Base-by-base conservation (phyloP, 2,329 filamentous ascomycete species). In the Diaporthe batatas region DNA sequence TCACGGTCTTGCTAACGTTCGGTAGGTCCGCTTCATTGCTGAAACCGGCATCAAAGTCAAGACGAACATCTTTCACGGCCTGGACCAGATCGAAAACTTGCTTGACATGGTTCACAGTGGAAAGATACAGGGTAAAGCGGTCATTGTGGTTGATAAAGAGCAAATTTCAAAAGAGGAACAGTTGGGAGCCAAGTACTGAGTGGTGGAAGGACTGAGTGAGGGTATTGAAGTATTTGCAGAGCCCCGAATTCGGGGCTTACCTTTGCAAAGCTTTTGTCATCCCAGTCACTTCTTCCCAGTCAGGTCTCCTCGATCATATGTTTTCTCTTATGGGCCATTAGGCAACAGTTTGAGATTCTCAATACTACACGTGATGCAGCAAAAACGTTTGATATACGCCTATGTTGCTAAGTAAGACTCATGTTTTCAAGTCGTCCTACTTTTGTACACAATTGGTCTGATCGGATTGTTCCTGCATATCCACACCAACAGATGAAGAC, bases 71-170 rank as follows among this genome's bases (percentile, higher is more conserved):
- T 90, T 90, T 72, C 74, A 86, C 3, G 88, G 88, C 0, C 76
- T 91, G 21, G 82, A 86, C 3, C 84, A 86, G 74, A 84, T 91
- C 18, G 83, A 83, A 4, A 84, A 88, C 51, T 77, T 90, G 74
- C 77, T 88, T 5, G 81, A 86, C 42, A 77, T 87, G 70, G 86
- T 88, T 1, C 82, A 87, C 68, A 83, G 84, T 10, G 88, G 88
- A 0, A 86, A 86, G 80, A 84, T 90, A 77, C 83, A 85, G 74
- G 87, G 89, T 0, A 90, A 91, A 78, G 88, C 81, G 0, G 83
- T 88, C 29, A 83, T 90, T 39, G 76, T 90, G 14, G 83, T 90
- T 16, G 87, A 89, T 74, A 76, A 81, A 29, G 81, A 83, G 54
- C 81, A 83, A 72, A 71, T 81, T n/a, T 71, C 79, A 64, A 55